Evolutionary conservation across 2,329 filamentous ascomycete genomes (phyloP).

Genomic region (Teratosphaeria epicoccoides): DNA sequence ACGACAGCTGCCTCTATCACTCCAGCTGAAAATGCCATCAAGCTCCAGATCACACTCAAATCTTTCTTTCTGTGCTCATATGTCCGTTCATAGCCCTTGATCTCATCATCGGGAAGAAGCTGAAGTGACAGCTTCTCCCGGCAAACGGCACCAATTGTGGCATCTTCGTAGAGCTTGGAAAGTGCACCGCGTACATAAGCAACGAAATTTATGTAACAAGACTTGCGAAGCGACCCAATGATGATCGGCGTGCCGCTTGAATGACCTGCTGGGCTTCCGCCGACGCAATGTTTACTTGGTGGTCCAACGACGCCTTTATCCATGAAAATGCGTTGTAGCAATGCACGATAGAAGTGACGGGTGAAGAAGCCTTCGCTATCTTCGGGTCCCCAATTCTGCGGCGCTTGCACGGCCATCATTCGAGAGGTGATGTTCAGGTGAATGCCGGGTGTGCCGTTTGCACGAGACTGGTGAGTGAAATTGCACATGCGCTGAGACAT

Average conservation of each 20-base stretch:
- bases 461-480: conserved; percentile 17
- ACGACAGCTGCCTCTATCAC: conserved; percentile 87
- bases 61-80: conserved; percentile 65
- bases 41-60: conserved; percentile 75
- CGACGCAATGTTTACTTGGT: conserved; percentile 24
- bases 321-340: conserved; percentile 85
- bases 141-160: conserved; percentile 38
- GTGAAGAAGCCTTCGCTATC: conserved; percentile 86
- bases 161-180: conserved; percentile 56
- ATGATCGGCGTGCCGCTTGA: conserved; percentile 59
- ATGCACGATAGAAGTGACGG: conserved; percentile 81
- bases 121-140: conserved; percentile 50
- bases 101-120: conserved; percentile 59
- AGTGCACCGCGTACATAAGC: conserved; percentile 74
- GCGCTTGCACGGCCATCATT: conserved; percentile 97
- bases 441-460: conserved; percentile 45
- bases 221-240: conserved; percentile 73
- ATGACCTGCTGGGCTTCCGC: conserved; percentile 24
- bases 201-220: conserved; percentile 63
- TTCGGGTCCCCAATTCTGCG: conserved; percentile 73
- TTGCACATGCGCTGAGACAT: conserved; percentile 66
- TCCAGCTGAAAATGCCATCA: conserved; percentile 92
- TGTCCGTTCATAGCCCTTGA: conserved; percentile 55
- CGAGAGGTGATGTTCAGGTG: conserved; percentile 89
- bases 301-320: conserved; percentile 68